Conservation (phyloP, 2,329 filamentous ascomycete species). For the Fusarium hainanense region DNA sequence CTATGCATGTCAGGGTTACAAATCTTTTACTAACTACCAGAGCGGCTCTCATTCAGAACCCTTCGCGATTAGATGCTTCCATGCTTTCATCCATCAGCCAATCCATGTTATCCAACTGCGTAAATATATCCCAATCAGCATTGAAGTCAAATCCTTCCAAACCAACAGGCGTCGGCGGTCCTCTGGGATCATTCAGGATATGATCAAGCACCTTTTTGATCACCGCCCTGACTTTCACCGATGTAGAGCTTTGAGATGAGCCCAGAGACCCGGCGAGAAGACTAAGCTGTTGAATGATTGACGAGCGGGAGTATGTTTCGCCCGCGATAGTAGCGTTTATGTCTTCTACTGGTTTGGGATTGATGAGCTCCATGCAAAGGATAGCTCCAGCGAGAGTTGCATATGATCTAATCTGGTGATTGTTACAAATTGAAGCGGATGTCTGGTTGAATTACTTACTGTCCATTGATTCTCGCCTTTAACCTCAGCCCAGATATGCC, state of each 20-base stretch:
- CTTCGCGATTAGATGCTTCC: background rate
- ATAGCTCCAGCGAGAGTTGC: background rate
- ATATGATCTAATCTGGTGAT: background rate
- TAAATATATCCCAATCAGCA: background rate
- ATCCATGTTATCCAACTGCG: background rate
- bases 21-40: background rate
- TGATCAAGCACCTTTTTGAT: conserved; percentile 6
- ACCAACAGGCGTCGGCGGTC: background rate
- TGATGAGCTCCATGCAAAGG: background rate
- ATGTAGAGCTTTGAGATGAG: background rate
- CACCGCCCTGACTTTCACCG: background rate
- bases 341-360: background rate
- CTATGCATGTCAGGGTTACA: background rate
- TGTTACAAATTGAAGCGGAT: background rate
- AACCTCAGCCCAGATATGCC: background rate
- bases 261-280: background rate
- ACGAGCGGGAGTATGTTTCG: background rate
- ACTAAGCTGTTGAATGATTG: background rate
- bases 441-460: background rate
- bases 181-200: background rate
- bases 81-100: background rate
- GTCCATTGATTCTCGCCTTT: background rate
- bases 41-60: background rate
- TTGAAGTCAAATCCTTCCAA: background rate
- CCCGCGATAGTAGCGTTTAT: background rate